Percentiles rank a stretch among this genome's conserved stretches.
Evolutionary conservation across 768 basidiomycete species (phyloP).

Genomic region (Hypholoma sublateritium): DNA sequence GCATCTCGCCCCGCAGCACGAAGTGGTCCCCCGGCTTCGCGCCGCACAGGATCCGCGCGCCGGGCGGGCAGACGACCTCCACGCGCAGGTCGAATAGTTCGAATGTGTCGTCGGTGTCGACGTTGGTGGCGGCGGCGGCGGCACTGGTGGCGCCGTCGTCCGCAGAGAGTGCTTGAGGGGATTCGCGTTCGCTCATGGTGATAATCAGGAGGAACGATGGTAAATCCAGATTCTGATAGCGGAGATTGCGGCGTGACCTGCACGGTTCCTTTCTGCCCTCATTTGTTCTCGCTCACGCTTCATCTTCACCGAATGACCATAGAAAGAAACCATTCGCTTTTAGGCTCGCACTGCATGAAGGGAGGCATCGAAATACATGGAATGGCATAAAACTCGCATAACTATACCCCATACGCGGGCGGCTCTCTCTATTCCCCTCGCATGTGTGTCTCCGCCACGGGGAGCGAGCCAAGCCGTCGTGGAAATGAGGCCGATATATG

Average conservation of each 20-base stretch:
- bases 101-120: slow-evolving; percentile 40
- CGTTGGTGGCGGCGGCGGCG: background rate
- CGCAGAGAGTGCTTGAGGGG: background rate
- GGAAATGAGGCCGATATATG: background rate
- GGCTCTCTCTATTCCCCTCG: slow-evolving; percentile 5
- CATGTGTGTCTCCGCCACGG: background rate
- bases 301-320: background rate
- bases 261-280: background rate
- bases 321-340: slow-evolving; percentile 4
- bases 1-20: slow-evolving; percentile 61
- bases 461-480: background rate
- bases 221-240: background rate
- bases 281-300: too few relatives aligned
- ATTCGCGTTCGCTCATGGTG: background rate
- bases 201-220: background rate
- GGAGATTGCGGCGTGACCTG: background rate
- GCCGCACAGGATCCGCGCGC: slow-evolving; percentile 58
- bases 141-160: background rate
- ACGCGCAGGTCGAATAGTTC: slow-evolving; percentile 65
- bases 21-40: slow-evolving; percentile 67
- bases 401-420: slow-evolving; percentile 11
- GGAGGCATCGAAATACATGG: slow-evolving; percentile 19
- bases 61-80: slow-evolving; percentile 60
- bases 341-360: slow-evolving; percentile 13
- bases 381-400: slow-evolving; percentile 16